Conservation (phyloP, 352 stramenopile species). For the Pythium monospermum region DNA sequence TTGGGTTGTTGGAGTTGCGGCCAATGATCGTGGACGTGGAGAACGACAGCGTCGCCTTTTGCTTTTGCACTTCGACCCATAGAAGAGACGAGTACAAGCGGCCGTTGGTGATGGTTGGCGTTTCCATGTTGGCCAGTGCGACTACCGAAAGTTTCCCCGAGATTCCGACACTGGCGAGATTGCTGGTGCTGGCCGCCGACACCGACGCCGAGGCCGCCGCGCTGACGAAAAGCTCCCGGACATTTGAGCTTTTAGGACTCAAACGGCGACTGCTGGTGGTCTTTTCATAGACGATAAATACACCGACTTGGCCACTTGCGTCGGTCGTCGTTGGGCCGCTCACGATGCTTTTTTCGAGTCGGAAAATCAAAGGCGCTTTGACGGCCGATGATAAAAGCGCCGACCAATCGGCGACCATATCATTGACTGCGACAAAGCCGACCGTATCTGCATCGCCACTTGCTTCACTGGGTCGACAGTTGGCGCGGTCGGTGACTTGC, state of each 20-base stretch:
- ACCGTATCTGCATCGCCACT: conserved; percentile 30
- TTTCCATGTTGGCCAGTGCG: conserved; percentile 54
- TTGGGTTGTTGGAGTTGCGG: conserved; percentile 48
- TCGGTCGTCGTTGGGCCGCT: conserved; percentile 29
- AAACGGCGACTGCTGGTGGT: conserved; percentile 18
- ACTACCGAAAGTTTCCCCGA: conserved; percentile 35
- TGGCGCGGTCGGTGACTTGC: conserved; percentile 38
- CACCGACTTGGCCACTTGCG: conserved; percentile 26
- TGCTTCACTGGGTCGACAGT: conserved; percentile 31
- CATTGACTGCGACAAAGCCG: conserved; percentile 63
- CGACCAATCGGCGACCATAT: conserved; percentile 44
- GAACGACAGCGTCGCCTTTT: conserved; percentile 69
- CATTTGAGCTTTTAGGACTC: conserved; percentile 1
- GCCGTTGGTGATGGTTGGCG: conserved; percentile 34
- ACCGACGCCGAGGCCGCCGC: conserved; percentile 24
- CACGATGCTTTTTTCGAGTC: conserved; percentile 54
- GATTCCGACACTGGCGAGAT: conserved; percentile 2
- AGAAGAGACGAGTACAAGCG: conserved; percentile 65
- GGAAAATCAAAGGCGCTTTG: conserved; percentile 49
- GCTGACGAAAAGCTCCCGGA: conserved; percentile 40
- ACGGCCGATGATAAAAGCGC: conserved; percentile 44
- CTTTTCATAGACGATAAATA: conserved; percentile 61
- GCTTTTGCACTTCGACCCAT: conserved; percentile 63
- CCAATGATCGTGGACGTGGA: conserved; percentile 70
- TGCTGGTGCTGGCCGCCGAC: conserved; percentile 13